Evolutionary conservation across 75 land plant species (phyloP), one percentile per base, ranked within the genome.

Genomic region (Selaginella tamariscina): DNA sequence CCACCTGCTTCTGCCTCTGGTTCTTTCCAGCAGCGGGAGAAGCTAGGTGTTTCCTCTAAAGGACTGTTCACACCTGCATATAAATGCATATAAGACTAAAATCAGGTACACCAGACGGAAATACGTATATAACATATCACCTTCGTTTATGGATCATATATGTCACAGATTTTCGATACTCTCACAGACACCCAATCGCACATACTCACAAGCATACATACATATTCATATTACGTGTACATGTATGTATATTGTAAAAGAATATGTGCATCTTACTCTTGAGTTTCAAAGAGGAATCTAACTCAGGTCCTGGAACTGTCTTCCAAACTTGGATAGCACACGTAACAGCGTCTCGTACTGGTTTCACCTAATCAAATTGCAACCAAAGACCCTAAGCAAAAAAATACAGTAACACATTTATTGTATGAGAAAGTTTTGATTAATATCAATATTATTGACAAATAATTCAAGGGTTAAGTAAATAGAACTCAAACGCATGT

Each of bases 321-420:
- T 39, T 39, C 49, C 49, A 39, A 15, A 39, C 49, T 5, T 39
- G 49, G 49, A 39, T 39, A 15, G 49, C 49, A 39, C 49, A 39
- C 11, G 49, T 39, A 39, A 39, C 49, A 39, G 49, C 49, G 15
- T 39, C 49, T 39, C 49, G 49, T 15, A 39, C 49, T 39, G 49
- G 49, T 39, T 39, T 39, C 49, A 39, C 49, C 49, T 39, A 15
- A 30, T 21, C 62, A 23, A 23, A 5, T 2, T 59, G n/a, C 23
- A 59, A 59, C 62, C 62, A 27, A 59, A 30, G 29, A 69, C 30
- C 30, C 11, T 54, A 69, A 56, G 23, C 30, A 30, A 26, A 27
- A n/a, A 20, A 59, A 21, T 29, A n/a, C n/a, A n/a, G n/a, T n/a
- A 55, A 23, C 49, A 31, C 2, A 24, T 33, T 67, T 56, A 24